phyloP scores from a whole-genome alignment of 1,139 yeast genomes.

The Debaryomyces udenii region DNA sequence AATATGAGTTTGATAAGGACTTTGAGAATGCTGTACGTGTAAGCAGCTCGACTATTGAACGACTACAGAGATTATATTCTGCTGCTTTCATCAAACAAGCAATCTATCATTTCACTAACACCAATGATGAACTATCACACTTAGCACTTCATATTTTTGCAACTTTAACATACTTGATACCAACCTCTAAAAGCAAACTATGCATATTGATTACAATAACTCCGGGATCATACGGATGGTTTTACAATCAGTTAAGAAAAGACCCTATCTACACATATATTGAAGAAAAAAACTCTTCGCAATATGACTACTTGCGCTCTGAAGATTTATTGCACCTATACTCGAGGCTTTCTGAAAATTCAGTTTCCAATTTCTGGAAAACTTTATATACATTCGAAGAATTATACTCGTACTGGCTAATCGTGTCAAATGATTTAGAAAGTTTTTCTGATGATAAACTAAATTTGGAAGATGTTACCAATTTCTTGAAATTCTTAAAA shows the following conservation, averaged over 20 bases:
- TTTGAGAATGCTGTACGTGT: constrained; percentile 12
- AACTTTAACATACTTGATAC: constrained; percentile 33
- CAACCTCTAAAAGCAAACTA: constrained; percentile 33
- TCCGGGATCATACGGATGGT: constrained; percentile 36
- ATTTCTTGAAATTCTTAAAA: constrained; percentile 55
- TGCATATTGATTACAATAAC: constrained; percentile 42
- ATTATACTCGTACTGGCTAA: constrained; percentile 48
- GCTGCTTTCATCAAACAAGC: constrained; percentile 27
- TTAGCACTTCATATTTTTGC: constrained; percentile 27
- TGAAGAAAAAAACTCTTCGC: constrained; percentile 3
- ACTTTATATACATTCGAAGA: constrained; percentile 41
- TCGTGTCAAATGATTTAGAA: constrained; percentile 74
- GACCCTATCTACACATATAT: constrained; percentile 24
- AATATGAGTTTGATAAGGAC: background rate
- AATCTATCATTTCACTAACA: constrained; percentile 21
- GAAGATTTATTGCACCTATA: constrained; percentile 19
- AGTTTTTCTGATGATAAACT: constrained; percentile 50
- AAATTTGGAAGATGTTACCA: constrained; percentile 45
- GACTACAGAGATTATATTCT: constrained; percentile 25
- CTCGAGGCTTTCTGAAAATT: constrained; percentile 8
- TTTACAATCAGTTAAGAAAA: constrained; percentile 24
- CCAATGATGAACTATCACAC: constrained; percentile 14
- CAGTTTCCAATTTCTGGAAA: constrained; percentile 33
- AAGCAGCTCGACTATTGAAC: constrained; percentile 9
- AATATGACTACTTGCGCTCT: constrained; percentile 26